Evolutionary conservation across 305 asterid genomes (phyloP), one percentile per base, ranked within the genome.

Genomic region (Coffea humblotiana): DNA sequence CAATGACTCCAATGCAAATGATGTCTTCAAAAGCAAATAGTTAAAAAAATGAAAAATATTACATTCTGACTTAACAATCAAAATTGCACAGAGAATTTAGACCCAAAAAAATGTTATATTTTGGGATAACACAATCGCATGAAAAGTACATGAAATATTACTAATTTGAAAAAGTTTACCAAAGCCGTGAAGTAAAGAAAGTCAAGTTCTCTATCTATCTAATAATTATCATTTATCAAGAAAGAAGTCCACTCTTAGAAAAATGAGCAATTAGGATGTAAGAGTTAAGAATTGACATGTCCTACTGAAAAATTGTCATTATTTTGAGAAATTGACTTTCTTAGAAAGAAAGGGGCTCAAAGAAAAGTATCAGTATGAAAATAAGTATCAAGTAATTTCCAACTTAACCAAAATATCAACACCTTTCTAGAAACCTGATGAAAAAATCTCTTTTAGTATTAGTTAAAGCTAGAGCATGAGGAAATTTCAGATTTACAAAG

Each of bases 241-340:
- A 74, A 56, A 52, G 16, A 87, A 87, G 90, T 85, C 90, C 82
- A 88, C 67, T 52, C 71, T 49, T 79, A 70, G 76, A 79, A 54
- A 49, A 79, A 79, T 51, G 54, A 82, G 79, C 84, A 73, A 86
- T 72, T 80, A 51, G 37, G 64, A 65, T 51, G 83, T 74, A 84
- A 71, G 71, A 18, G 29, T 65, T 54, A 37, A 74, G 47, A 66
- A 64, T 35, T 74, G 23, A 74, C 12, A 54, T 61, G 13, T 25
- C 32, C n/a, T 18, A 49, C 13, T 27, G 23, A 18, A 35, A 16
- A 15, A 35, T 32, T 74, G 77, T 11, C 63, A 16, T 16, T 54
- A 52, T 16, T 29, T 54, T 74, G 56, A 58, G 25, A 18, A 32
- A 74, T 74, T 19, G 49, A 51, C 77, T 52, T 51, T n/a, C 32